A percentile compares a stretch with the other conserved stretches of the same genome.
phyloP scores from a whole-genome alignment of 768 basidiomycete genomes.

The Calocera cornea region DNA sequence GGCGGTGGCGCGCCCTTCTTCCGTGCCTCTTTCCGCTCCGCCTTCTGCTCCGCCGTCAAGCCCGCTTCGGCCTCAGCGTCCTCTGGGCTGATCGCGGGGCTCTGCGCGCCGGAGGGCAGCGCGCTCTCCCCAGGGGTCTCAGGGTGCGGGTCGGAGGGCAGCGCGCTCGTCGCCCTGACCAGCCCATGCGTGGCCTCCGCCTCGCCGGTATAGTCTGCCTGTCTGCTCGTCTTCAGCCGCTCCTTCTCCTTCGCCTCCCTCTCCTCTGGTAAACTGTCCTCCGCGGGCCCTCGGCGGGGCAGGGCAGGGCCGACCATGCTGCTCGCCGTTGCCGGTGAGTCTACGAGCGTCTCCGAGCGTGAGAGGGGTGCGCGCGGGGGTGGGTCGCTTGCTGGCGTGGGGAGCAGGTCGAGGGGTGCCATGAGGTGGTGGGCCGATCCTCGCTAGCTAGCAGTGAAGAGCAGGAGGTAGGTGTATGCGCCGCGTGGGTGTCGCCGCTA shows the following conservation, averaged over 20 bases:
- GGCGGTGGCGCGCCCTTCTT: conserved; percentile 17
- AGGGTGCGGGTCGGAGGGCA: conserved; percentile 1
- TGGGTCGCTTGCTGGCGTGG: background rate
- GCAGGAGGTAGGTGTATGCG: background rate
- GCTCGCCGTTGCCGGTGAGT: background rate
- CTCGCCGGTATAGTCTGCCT: background rate
- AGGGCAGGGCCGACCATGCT: no score
- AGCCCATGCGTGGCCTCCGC: background rate
- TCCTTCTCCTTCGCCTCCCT: background rate
- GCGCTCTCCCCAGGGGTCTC: background rate
- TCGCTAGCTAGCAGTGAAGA: background rate
- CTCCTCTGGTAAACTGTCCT: background rate
- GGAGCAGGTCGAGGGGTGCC: background rate
- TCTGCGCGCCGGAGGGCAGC: background rate
- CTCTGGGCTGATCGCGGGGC: background rate
- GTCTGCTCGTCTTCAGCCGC: background rate
- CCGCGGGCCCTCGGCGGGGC: background rate
- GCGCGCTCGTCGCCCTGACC: background rate
- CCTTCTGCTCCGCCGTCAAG: background rate
- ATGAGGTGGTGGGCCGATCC: no score
- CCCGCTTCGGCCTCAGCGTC: background rate
- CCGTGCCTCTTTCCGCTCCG: background rate
- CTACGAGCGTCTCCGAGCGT: background rate
- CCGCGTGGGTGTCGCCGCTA: background rate
- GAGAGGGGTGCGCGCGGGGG: background rate